Conservation (phyloP, 768 basidiomycete genomes). For the Collybiopsis confluens region DNA sequence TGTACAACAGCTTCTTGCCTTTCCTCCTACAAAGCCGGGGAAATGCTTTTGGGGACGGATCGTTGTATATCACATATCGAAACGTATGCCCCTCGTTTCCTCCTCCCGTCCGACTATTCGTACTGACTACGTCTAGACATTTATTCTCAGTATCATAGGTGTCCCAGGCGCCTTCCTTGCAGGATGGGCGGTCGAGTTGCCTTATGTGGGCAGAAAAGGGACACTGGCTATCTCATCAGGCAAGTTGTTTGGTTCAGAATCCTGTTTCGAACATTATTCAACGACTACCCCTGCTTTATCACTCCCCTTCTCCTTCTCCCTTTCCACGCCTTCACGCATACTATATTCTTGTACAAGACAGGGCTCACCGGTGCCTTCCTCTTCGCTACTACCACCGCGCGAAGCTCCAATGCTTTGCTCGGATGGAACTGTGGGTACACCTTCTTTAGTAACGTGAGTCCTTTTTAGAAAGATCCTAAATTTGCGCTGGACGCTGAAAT, state of each 20-base stretch:
- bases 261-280: conserved; percentile 30
- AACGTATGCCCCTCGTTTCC: conserved; percentile 36
- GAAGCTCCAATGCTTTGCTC: conserved; percentile 60
- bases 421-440: conserved; percentile 80
- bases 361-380: conserved; percentile 74
- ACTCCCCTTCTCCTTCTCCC: not conserved
- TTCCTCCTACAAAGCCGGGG: conserved; percentile 53
- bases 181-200: conserved; percentile 66
- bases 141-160: conserved; percentile 63
- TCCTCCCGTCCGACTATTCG: not conserved
- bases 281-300: conserved; percentile 24
- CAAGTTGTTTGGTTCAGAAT: conserved; percentile 30
- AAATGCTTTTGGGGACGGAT: conserved; percentile 65
- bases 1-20: conserved; percentile 44
- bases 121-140: conserved; percentile 41
- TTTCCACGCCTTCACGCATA: not conserved
- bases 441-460: conserved; percentile 55
- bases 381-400: conserved; percentile 70
- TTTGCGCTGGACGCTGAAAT: conserved; percentile 5
- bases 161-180: conserved; percentile 71
- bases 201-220: conserved; percentile 60
- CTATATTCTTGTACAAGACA: conserved; percentile 34
- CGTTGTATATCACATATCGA: conserved; percentile 68
- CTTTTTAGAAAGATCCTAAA: not conserved
- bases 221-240: conserved; percentile 62